Evolutionary conservation across 208 protist species (phyloP), one percentile per base, ranked within the genome.

Genomic region (Crithidia thermophila): DNA sequence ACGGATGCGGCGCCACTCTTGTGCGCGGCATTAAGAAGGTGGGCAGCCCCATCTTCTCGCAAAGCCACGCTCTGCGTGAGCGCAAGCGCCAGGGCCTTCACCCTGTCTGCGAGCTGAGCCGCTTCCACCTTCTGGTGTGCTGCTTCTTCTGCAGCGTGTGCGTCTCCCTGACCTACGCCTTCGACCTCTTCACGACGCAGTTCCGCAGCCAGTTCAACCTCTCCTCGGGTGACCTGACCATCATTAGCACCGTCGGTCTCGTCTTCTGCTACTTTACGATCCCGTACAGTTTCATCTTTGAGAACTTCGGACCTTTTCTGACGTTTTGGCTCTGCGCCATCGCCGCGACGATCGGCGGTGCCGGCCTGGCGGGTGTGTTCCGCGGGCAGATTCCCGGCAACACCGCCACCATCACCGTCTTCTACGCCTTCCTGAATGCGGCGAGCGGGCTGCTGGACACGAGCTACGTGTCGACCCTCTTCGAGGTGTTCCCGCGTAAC

Each of bases 221-320:
- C 8, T 63, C 69, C 46, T 77, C 60, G 5, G 71, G 87, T 18
- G 87, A 93, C 51, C 59, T 89, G n/a, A 83, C 84, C 25, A 87
- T 77, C 43, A 75, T 90, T 58, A 87, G 80, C 67, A 90, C 84
- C 16, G 73, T 90, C n/a, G 84, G 84, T 3, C 66, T 90, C 13
- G 84, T 90, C n/a, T 90, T 86, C 61, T 84, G 77, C 60, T 90
- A 86, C 63, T 82, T 85, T 33, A 82, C 80, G 36, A 72, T 90
- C 27, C 84, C 84, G 11, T 90, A 84, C 74, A 79, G 74, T n/a
- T 64, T 84, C 52, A 79, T 90, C 43, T 90, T 75, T 61, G 80
- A 90, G 63, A 68, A 74, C 18, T 51, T 74, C 16, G 84, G 84
- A 18, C 84, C 84, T 20, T 87, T 84, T 27, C 4, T 75, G 13